Evolutionary conservation across 805 yeast species (phyloP), one percentile per base, ranked within the genome.

Genomic region (Ogataea henricii): DNA sequence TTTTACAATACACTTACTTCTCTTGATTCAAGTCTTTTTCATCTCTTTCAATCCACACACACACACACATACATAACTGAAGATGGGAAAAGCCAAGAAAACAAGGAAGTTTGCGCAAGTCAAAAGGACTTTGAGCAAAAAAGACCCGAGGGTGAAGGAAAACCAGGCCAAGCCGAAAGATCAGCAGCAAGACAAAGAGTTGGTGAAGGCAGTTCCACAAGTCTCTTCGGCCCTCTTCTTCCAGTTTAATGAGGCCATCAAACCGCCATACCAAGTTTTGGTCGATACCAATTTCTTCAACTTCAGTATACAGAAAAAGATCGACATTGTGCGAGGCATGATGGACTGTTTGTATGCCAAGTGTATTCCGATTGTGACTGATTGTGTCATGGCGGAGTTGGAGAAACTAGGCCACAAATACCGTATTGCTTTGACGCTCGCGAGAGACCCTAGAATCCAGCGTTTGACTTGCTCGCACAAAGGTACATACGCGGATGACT

Each of bases 401-500:
- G 99, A 94, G 62, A 94, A 94, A 65, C 74, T 94, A 49, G 99
- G 99, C 0, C 96, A 96, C 23, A 89, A 85, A 65, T 94, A 87
- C 68, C 78, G 98, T 63, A 94, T 94, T 54, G 99, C 99, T 0
- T 75, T 94, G 56, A 83, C 86, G 49, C 72, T 94, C 62, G 99
- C 99, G 18, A 86, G 88, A 57, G 99, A 94, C 65, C 97, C 97
- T 36, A 76, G 98, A 60, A 85, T 94, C 30, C 79, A 88, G 58
- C 77, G 97, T 51, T 74, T 94, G 41, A 88, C 83, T 36, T 94
- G 99, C 63, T 75, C 92, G 9, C 99, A 94, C 63, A 87, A 86
- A 58, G 99, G 99, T 25, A 92, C 97, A 0, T 94, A 94, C 73
- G 99, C 99, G 23, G 99, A 94, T 81, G 99, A 94, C 69, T 94